Base-by-base conservation (phyloP, 371 early-diverging fungal genomes). In the Rhizopus arrhizus region DNA sequence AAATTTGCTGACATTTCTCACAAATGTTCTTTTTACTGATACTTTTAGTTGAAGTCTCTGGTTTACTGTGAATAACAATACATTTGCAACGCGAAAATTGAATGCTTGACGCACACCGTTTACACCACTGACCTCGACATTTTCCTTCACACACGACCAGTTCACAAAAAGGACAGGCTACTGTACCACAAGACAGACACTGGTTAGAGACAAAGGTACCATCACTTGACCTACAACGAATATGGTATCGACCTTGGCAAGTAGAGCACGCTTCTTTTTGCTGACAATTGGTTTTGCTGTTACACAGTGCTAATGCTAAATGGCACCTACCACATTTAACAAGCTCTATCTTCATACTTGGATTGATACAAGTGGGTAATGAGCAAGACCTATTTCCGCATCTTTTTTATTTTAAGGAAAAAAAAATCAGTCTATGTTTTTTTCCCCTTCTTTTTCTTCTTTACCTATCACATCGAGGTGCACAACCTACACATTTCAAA, bases 391-490 rank as follows among this genome's bases (percentile, higher is more conserved):
- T 55, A 7, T 16, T 63, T 22, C 60, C 60, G 15, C 68, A 68
- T 47, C 68, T 68, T 35, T 13, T 36, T 36, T 10, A 12, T 48
- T 29, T 36, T 36, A 11, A 5, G 8, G 38, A 35, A 36, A 38
- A 13, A 8, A 38, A 38, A 38, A 11, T 6, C 40, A 5, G 2
- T n/a, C 13, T 43, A n/a, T 36, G 6, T 36, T 36, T 36, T 36
- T 36, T 36, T 36, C 2, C 2, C 2, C 11, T 36, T 36, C 11
- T 16, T 11, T 2, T 11, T 35, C 22, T 11, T 13, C 5, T 12
- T 9, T 63, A 68, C 68, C 68, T 63, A 42, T 68, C 64, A 36
- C 64, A 68, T 16, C 54, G 46, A 29, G 69, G 69, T 28, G 64
- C 69, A 50, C 69, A 68, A 8, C 15, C 57, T 7, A 38, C 40